A percentile compares a stretch with the other conserved stretches of the same genome.
Evolutionary conservation across 2,329 filamentous ascomycete species (phyloP).

Genomic region (Neofusicoccum kwambonambiense): DNA sequence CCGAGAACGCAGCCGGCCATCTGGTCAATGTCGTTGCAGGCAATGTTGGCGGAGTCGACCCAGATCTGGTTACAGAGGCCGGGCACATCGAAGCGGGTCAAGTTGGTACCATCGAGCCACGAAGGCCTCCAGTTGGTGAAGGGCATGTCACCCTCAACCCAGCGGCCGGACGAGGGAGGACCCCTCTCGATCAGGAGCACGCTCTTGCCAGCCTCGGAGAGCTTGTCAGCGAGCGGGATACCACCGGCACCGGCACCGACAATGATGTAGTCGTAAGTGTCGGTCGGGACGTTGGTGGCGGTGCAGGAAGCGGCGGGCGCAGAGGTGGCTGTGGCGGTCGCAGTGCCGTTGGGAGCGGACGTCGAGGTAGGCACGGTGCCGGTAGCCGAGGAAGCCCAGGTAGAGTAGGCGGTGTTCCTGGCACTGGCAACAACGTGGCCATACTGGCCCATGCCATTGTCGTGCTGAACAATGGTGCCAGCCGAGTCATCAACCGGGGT

Average conservation of each 20-base stretch:
- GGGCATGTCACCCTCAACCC: conserved; percentile 58
- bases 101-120: conserved; percentile 61
- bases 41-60: conserved; percentile 61
- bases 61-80: conserved; percentile 71
- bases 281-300: conserved; percentile 39
- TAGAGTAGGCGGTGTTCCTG: conserved; percentile 44
- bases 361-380: conserved; percentile 40
- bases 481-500: conserved; percentile 44
- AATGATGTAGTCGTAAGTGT: conserved; percentile 62
- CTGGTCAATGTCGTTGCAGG: conserved; percentile 68
- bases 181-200: conserved; percentile 58
- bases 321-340: conserved; percentile 28
- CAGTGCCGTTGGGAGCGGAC: conserved; percentile 25
- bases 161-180: conserved; percentile 60
- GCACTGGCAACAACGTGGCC: conserved; percentile 46
- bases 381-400: conserved; percentile 35
- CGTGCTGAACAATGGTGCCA: conserved; percentile 54
- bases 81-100: conserved; percentile 71
- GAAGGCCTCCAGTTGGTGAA: conserved; percentile 22
- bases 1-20: conserved; percentile 72
- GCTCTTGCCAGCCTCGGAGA: conserved; percentile 63
- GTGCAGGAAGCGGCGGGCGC: conserved; percentile 35
- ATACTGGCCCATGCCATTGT: conserved; percentile 57
- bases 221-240: conserved; percentile 58
- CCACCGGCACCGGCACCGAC: conserved; percentile 63